phyloP scores from a whole-genome alignment of 305 asterid species.

The Plantago lanceolata region DNA sequence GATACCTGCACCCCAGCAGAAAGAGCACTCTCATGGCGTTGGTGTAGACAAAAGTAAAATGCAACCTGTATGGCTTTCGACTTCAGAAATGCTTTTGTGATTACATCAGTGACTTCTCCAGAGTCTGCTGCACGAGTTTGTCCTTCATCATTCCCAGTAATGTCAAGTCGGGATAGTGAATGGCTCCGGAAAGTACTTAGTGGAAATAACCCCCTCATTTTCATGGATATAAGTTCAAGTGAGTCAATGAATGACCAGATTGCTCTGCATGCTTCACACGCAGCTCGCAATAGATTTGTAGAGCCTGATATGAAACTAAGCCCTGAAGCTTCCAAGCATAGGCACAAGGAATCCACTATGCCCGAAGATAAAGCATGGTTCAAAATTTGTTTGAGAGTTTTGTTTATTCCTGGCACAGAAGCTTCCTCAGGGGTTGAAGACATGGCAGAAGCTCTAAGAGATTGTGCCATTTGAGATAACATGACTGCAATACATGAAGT shows the following conservation, averaged over 20 bases:
- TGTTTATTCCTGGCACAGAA: constrained; percentile 41
- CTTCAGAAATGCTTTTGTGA: constrained; percentile 75
- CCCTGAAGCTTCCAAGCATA: constrained; percentile 87
- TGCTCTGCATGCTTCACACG: constrained; percentile 88
- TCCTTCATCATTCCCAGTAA: constrained; percentile 46
- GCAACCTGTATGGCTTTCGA: constrained; percentile 91
- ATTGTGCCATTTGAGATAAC: constrained; percentile 68
- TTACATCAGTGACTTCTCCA: constrained; percentile 50
- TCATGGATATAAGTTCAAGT: constrained; percentile 56
- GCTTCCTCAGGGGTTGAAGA: constrained; percentile 43
- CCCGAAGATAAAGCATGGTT: constrained; percentile 72
- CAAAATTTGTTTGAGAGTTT: constrained; percentile 53
- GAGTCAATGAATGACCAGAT: constrained; percentile 80
- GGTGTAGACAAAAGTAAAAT: constrained; percentile 81
- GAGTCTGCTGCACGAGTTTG: constrained; percentile 40
- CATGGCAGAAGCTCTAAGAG: constrained; percentile 58
- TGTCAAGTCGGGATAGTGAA: constrained; percentile 53
- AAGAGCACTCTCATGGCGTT: constrained; percentile 71
- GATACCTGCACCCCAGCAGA: constrained; percentile 74
- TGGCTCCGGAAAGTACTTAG: constrained; percentile 49
- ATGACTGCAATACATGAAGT: constrained; percentile 79
- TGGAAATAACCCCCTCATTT: constrained; percentile 56
- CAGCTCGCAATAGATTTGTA: constrained; percentile 78
- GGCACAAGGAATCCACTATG: constrained; percentile 53
- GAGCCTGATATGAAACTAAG: constrained; percentile 83